phyloP scores from a whole-genome alignment of 192 early-diverging fungal genomes.

The Helicostylum pulchrum region DNA sequence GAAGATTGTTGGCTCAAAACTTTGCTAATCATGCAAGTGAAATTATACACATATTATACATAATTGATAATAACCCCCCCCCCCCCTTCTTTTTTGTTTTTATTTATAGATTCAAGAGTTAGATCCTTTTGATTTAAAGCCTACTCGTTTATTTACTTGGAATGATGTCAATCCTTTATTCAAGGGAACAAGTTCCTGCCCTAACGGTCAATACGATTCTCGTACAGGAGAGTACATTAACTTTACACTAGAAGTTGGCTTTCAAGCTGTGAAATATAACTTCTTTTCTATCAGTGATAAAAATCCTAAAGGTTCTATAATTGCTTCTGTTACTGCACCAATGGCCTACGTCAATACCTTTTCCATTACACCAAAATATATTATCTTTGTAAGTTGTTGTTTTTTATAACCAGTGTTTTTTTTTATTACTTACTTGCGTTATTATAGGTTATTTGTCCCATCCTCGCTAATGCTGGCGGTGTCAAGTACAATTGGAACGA shows the following conservation, averaged over 20 bases:
- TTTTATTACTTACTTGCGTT: background rate
- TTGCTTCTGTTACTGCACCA: conserved; percentile 61
- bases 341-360: conserved; percentile 76
- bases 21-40: conserved; percentile 59
- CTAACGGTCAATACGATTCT: conserved; percentile 69
- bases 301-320: conserved; percentile 59
- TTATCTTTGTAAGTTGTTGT: conserved; percentile 55
- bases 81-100: background rate
- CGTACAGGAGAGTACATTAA: conserved; percentile 72
- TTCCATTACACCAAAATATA: conserved; percentile 66
- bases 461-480: conserved; percentile 58
- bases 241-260: conserved; percentile 69
- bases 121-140: conserved; percentile 62
- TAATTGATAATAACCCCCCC: background rate
- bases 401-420: background rate
- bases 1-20: conserved; percentile 66
- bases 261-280: conserved; percentile 62
- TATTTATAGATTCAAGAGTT: conserved; percentile 55
- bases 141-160: conserved; percentile 56
- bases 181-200: conserved; percentile 59
- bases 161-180: conserved; percentile 62
- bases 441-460: conserved; percentile 51
- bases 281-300: conserved; percentile 62
- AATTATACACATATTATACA: background rate
- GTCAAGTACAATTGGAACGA: conserved; percentile 67